A percentile compares a stretch with the other conserved stretches of the same genome.
These are phyloP conservation scores for Escovopsis sp. DNA, from an alignment of 2,329 filamentous ascomycete species.

Conservation along the genomic window DNA sequence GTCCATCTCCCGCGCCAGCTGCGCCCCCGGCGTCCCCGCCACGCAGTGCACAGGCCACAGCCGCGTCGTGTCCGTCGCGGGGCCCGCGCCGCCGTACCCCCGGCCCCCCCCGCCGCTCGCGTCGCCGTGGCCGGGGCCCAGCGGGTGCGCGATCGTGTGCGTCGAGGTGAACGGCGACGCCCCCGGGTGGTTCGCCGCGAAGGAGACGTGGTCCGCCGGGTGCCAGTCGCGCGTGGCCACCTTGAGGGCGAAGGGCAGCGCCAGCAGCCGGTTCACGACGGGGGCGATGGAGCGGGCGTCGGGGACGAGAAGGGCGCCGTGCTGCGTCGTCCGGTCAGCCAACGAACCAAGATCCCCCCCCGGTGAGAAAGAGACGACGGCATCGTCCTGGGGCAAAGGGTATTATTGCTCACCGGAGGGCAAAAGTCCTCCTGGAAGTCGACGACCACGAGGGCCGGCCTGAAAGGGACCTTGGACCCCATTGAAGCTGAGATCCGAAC, in stretches of 20 bases:
- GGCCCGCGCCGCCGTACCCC: too few relatives aligned
- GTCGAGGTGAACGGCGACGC: conserved; percentile 54
- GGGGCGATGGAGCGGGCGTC: conserved; percentile 56
- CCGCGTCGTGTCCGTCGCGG: conserved; percentile 49
- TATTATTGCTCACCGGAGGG: conserved; percentile 61
- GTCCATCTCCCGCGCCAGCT: conserved; percentile 60
- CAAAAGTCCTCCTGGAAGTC: conserved; percentile 95
- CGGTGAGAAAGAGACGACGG: neutral
- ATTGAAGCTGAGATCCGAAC: neutral
- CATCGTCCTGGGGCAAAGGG: neutral
- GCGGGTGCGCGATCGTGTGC: conserved; percentile 51
- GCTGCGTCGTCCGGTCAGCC: conserved; percentile 29
- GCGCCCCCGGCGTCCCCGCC: conserved; percentile 55
- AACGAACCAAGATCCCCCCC: neutral
- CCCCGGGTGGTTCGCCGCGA: conserved; percentile 61
- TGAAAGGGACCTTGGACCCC: conserved; percentile 17
- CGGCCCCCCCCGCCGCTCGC: too few relatives aligned
- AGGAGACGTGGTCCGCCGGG: conserved; percentile 70
- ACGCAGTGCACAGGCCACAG: conserved; percentile 92
- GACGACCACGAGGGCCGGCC: conserved; percentile 52
- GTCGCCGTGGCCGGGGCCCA: conserved; percentile 27
- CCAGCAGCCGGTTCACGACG: conserved; percentile 60
- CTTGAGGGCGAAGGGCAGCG: conserved; percentile 54
- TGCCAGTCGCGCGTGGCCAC: conserved; percentile 92
- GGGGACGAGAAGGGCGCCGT: conserved; percentile 72